Evolutionary conservation across 345 rosid species (phyloP).

Genomic region (Eucalyptus polyanthemos): DNA sequence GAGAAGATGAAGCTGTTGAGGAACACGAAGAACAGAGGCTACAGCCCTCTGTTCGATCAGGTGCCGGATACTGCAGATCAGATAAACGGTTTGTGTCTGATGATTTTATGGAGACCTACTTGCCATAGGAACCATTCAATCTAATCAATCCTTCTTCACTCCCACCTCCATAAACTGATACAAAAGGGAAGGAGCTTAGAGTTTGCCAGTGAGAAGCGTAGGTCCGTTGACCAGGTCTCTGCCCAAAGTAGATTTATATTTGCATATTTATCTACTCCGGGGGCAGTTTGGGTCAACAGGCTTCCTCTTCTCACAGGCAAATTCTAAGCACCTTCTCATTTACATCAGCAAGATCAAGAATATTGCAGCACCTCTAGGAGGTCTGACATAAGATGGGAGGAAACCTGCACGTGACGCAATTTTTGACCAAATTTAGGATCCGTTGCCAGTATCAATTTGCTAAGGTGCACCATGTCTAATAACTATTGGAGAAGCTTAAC

Average conservation of each 20-base stretch:
- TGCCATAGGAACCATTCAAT: background rate
- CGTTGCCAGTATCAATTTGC: background rate
- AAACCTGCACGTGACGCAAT: slow-evolving; percentile 16
- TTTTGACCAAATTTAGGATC: background rate
- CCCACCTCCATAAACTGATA: background rate
- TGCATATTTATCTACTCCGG: background rate
- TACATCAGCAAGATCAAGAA: slow-evolving; percentile 18
- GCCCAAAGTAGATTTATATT: background rate
- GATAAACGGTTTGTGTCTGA: slow-evolving; percentile 21
- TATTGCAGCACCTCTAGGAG: slow-evolving; percentile 49
- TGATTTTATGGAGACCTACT: background rate
- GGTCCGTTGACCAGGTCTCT: background rate
- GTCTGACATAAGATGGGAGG: slow-evolving; percentile 52
- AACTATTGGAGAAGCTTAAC: background rate
- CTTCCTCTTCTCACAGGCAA: background rate
- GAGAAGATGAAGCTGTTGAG: slow-evolving; percentile 58
- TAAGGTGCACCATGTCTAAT: background rate
- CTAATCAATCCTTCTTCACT: background rate
- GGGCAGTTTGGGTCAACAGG: background rate
- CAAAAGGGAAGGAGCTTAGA: background rate
- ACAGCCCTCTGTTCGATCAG: slow-evolving; percentile 19
- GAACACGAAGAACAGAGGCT: slow-evolving; percentile 61
- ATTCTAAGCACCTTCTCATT: background rate
- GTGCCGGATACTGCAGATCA: slow-evolving; percentile 48
- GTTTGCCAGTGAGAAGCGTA: background rate